Evolutionary conservation across 352 stramenopile genomes (phyloP).

Genomic region (Hyaloperonospora brassicae): DNA sequence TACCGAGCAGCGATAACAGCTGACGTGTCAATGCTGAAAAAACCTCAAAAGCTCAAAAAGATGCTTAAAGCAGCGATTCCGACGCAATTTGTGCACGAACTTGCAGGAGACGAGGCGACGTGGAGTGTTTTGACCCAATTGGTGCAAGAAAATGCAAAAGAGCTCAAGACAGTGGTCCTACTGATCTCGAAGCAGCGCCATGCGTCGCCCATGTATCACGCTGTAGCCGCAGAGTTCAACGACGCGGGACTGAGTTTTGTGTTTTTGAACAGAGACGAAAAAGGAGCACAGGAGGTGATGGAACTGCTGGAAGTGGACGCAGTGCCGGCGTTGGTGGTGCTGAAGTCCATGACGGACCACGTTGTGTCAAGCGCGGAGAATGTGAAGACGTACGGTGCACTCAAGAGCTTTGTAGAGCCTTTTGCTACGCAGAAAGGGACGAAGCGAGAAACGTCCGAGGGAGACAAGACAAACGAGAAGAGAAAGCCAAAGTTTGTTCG

Average conservation of each 20-base stretch:
- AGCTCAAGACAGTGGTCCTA: constrained; percentile 30
- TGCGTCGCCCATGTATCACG: constrained; percentile 50
- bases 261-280: constrained; percentile 37
- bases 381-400: constrained; percentile 45
- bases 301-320: constrained; percentile 27
- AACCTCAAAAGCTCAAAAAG: constrained; percentile 50
- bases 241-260: constrained; percentile 39
- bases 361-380: constrained; percentile 30
- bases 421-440: constrained; percentile 24
- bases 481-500: constrained; percentile 18
- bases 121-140: constrained; percentile 23
- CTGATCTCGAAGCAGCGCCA: constrained; percentile 59
- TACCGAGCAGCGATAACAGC: constrained; percentile 43
- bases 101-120: constrained; percentile 11
- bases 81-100: constrained; percentile 39
- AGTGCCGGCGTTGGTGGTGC: constrained; percentile 40
- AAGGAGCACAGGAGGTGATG: constrained; percentile 27
- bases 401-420: constrained; percentile 48
- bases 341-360: constrained; percentile 31
- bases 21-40: constrained; percentile 31
- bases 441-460: constrained; percentile 4
- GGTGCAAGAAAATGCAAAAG: constrained; percentile 9
- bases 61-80: constrained; percentile 55
- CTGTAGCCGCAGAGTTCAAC: constrained; percentile 51
- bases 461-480: constrained; percentile 9